phyloP scores from a whole-genome alignment of 2,329 filamentous ascomycete genomes.

The Leptographium wingfieldii region DNA sequence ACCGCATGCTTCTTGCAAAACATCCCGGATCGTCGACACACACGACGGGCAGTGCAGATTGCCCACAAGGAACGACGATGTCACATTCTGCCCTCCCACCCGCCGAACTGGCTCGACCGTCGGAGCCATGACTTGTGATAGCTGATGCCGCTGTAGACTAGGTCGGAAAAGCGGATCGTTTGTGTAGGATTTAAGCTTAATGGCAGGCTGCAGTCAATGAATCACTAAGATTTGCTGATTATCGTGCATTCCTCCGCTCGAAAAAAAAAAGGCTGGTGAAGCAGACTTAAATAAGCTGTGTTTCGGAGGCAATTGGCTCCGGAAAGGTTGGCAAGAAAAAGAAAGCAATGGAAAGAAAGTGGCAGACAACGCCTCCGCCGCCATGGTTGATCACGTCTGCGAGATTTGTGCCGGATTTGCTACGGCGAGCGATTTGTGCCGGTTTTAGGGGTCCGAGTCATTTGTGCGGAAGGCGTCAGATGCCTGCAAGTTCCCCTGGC shows the following conservation, averaged over 20 bases:
- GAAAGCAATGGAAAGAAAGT: neutral
- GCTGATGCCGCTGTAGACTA: neutral
- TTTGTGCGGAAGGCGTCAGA: neutral
- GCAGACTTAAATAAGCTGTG: neutral
- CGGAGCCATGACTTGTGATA: constrained; percentile 11
- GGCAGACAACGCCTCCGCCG: neutral
- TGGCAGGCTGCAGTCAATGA: too few relatives aligned
- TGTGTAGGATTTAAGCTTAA: neutral
- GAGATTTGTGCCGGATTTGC: constrained; percentile 11
- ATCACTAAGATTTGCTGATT: too few relatives aligned
- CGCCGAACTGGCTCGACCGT: constrained; percentile 14
- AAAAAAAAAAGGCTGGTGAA: too few relatives aligned
- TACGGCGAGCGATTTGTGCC: neutral
- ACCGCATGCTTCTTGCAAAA: constrained; percentile 34
- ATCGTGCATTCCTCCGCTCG: too few relatives aligned
- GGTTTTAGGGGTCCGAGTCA: neutral
- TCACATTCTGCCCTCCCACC: constrained; percentile 16
- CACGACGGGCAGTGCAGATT: constrained; percentile 74
- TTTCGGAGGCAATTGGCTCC: too few relatives aligned
- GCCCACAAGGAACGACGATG: constrained; percentile 52
- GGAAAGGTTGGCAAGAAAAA: neutral
- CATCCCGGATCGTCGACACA: constrained; percentile 50
- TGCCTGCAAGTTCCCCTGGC: neutral
- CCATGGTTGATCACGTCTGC: neutral
- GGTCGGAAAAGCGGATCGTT: neutral